Evolutionary conservation across 2,329 filamentous ascomycete genomes (phyloP), one percentile per base, ranked within the genome.

Genomic region (Neofusicoccum kwambonambiense): DNA sequence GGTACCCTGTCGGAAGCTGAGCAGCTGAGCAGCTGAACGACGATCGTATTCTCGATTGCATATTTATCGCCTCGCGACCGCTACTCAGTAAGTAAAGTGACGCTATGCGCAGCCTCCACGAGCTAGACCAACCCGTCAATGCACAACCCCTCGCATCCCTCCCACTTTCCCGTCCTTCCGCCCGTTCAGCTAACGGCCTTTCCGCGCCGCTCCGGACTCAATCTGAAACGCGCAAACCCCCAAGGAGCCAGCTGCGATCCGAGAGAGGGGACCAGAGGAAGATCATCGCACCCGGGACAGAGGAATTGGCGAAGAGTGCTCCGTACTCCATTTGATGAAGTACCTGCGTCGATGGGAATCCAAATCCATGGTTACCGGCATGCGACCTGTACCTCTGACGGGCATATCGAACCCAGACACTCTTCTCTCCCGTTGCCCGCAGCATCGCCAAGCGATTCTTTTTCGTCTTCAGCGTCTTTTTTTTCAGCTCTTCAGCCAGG

Each of bases 151-250:
- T n/a, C n/a, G 13, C 13, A n/a, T 15, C 17, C 56, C 41, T 37
- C 42, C 15, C 31, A n/a, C 56, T 47, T 35, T 60, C 42, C 54
- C 56, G 39, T 41, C 54, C 27, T 44, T 56, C 51, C 51, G 51
- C 35, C 35, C 49, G 49, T 17, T 17, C 49, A 51, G 13, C 27
- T 35, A 17, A 39, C 37, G 37, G 19, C 6, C 35, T 54, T 31
- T 60, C 56, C 56, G 56, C 56, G n/a, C 41, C 15, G 34, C 13
- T 47, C 56, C 56, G 56, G 56, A 60, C 41, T 49, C 56, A 60
- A 37, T 19, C 39, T 60, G 56, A 60, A 60, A 60, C 56, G 27
- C 22, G 12, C 56, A 39, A 22, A 31, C 17, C 41, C 42, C 42
- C 42, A 44, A 44, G 13, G 27, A 31, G 15, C 42, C 42, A 11